phyloP scores from a whole-genome alignment of 1,284 basidiomycete genomes.

The Cerrena zonata region DNA sequence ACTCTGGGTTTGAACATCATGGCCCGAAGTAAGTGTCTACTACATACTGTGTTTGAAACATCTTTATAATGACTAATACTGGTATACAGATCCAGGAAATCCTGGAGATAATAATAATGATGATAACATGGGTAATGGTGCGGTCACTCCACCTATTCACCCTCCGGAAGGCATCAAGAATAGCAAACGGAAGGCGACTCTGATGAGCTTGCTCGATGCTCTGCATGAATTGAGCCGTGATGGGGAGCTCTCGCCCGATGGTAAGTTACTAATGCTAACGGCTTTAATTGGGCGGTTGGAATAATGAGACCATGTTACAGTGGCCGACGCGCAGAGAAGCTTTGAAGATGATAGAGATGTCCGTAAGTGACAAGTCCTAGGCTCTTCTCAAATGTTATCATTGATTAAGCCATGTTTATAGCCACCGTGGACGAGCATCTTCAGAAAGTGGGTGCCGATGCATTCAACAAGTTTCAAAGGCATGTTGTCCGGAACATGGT shows the following conservation, averaged over 20 bases:
- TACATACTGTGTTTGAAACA: too few species aligned
- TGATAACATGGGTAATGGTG: too few species aligned
- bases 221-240: conserved; percentile 54
- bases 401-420: conserved; percentile 21
- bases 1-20: background rate
- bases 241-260: conserved; percentile 33
- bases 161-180: too few species aligned
- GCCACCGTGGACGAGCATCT: conserved; percentile 63
- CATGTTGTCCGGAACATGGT: too few species aligned
- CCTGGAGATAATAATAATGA: too few species aligned
- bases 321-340: conserved; percentile 39
- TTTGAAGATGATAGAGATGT: conserved; percentile 60
- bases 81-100: too few species aligned
- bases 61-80: too few species aligned
- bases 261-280: conserved; percentile 36
- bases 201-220: conserved; percentile 59
- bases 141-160: too few species aligned
- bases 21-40: background rate
- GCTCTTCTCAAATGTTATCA: background rate
- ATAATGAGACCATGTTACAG: background rate
- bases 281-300: too few species aligned
- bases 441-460: conserved; percentile 57
- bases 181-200: conserved; percentile 51
- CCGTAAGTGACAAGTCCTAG: conserved; percentile 43
- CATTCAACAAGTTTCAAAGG: conserved; percentile 58